Base-by-base conservation (phyloP, 164 flowering plant species). In the Akebia trifoliata region DNA sequence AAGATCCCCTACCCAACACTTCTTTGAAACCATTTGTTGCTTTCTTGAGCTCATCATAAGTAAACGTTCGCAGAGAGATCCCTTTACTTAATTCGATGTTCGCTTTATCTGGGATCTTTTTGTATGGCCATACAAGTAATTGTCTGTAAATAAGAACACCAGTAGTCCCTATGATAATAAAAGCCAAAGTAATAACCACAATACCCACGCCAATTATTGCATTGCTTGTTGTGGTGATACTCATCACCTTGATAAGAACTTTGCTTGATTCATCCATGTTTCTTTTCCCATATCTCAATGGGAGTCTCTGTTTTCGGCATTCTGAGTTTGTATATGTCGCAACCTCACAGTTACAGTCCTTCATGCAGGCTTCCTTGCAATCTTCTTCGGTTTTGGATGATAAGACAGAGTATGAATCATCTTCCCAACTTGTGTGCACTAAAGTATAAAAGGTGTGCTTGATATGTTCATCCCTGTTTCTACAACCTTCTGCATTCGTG, bases 21-120 rank as follows among this genome's bases (percentile, higher is more conserved):
- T 69, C 69, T 32, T 45, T 61, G 50, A 69, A 69, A 15, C 64
- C 35, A 10, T 51, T 8, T 1, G 69, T 65, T 42, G 64, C 66
- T 56, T 45, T 49, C 11, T 54, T 58, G 4, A 65, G 59, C 56
- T 69, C 62, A 1, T 14, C 44, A 6, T 56, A 60, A 15, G 69
- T 28, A 44, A 64, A 69, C 9, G 63, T 51, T 62, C 54, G 31
- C 9, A 57, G 39, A 24, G 43, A 29, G 9, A 68, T 30, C 39
- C 57, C 66, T n/a, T 51, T 55, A 5, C 14, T 18, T 18, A 49
- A 17, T 26, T 26, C 47, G 9, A 12, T n/a, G 14, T 7, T 36
- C 10, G 12, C 15, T 8, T 46, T 31, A 4, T 21, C 37, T 6
- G 39, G 22, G n/a, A 63, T 22, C 31, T 45, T 34, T 3, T 15